These are phyloP conservation scores for Eucalyptus pauciflora DNA, from an alignment of 345 rosid species.

Conservation along the genomic window DNA sequence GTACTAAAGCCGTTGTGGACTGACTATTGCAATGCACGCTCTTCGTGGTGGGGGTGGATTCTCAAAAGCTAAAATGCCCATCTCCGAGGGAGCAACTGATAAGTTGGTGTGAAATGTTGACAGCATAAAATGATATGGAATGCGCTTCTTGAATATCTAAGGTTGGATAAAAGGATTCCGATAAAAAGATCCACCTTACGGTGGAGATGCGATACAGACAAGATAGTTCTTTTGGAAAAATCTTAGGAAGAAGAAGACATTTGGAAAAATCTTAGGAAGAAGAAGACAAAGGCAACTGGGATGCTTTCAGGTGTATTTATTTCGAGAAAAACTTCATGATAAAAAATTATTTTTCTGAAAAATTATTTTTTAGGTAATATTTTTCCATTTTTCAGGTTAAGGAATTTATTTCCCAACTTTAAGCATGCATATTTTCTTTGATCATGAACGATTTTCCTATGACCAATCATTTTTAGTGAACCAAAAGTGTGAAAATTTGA, in stretches of 20 bases:
- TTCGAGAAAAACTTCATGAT: not conserved
- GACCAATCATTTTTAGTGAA: not conserved
- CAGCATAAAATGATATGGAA: not conserved
- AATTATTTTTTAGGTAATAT: not conserved
- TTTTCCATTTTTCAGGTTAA: not conserved
- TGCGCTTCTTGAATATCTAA: not conserved
- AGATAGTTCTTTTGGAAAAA: not conserved
- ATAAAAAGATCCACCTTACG: not conserved
- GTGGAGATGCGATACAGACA: not conserved
- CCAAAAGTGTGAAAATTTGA: not conserved
- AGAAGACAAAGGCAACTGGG: not conserved
- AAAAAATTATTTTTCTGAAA: fast-evolving
- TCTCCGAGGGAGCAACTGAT: not conserved
- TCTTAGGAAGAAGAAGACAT: no score
- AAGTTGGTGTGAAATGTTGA: not conserved
- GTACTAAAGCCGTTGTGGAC: not conserved
- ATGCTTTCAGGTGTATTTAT: not conserved
- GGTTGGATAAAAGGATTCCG: not conserved
- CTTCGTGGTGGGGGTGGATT: not conserved
- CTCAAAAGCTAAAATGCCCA: not conserved
- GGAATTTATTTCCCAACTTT: not conserved
- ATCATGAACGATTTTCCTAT: not conserved
- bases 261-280: not conserved
- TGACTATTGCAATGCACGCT: not conserved
- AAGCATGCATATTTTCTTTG: not conserved